Conservation (phyloP, 495 filamentous ascomycete genomes). For the Penicillium cataractarum region DNA sequence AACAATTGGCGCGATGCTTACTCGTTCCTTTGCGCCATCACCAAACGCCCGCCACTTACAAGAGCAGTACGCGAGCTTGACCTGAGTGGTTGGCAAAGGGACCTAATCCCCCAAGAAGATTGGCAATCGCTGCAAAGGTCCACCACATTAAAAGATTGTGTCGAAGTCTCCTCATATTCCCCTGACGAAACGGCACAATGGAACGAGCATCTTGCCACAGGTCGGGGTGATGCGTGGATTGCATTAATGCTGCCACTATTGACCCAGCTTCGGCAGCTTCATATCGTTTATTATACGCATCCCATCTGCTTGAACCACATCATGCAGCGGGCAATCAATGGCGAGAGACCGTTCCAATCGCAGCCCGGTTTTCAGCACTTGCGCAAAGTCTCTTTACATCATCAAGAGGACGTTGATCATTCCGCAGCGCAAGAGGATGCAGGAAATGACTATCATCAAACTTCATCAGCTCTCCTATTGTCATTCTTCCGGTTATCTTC, state of each 20-base stretch:
- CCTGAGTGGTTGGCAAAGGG: constrained; percentile 27
- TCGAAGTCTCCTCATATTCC: constrained; percentile 22
- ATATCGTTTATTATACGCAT: constrained; percentile 25
- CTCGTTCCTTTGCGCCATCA: constrained; percentile 31
- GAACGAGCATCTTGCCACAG: constrained; percentile 27
- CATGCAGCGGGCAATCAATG: constrained; percentile 26
- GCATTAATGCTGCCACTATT: constrained; percentile 34
- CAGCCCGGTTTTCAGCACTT: constrained; percentile 25
- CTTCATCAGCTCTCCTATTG: constrained; percentile 14
- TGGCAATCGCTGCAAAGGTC: neutral
- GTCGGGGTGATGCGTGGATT: constrained; percentile 36
- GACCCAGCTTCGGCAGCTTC: constrained; percentile 32
- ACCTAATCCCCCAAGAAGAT: constrained; percentile 9
- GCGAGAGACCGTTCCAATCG: constrained; percentile 25
- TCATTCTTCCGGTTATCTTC: constrained; percentile 38
- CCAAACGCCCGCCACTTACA: constrained; percentile 29
- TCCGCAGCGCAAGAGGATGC: neutral
- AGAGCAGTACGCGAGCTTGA: constrained; percentile 31
- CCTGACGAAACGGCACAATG: constrained; percentile 30
- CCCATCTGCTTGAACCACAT: constrained; percentile 28
- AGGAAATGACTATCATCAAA: neutral
- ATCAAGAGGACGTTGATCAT: constrained; percentile 17
- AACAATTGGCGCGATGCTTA: constrained; percentile 22
- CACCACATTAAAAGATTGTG: constrained; percentile 13
- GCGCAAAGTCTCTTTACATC: constrained; percentile 27